Percentiles rank a stretch among this genome's conserved stretches.
Conservation (phyloP, 441 rosid species). For the Viola pubescens region DNA sequence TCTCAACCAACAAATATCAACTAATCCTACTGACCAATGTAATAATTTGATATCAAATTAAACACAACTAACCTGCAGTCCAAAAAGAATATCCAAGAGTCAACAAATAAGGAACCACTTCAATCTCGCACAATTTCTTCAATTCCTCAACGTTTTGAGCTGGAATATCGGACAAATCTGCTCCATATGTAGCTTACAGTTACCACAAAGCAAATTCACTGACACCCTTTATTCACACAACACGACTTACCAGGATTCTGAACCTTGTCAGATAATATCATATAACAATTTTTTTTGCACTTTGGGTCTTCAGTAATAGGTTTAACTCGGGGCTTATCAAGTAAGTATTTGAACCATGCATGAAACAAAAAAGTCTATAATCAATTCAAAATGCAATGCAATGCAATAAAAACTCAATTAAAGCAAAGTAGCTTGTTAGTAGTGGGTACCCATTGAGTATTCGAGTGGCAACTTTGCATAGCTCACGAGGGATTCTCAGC, state of each 20-base stretch:
- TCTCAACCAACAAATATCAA: too few relatives aligned
- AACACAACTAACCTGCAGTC: constrained; percentile 55
- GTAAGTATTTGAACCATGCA: constrained; percentile 47
- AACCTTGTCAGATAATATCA: constrained; percentile 66
- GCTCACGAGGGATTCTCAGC: constrained; percentile 72
- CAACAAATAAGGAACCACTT: constrained; percentile 63
- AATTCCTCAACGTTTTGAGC: constrained; percentile 48
- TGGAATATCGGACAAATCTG: constrained; percentile 72
- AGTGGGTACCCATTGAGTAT: constrained; percentile 59
- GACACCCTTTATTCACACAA: background rate
- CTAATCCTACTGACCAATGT: too few relatives aligned
- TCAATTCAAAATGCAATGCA: too few relatives aligned
- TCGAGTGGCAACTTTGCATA: constrained; percentile 53
- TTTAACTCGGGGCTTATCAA: constrained; percentile 71
- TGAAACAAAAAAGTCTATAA: too few relatives aligned
- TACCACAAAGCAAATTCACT: background rate
- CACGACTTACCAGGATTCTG: constrained; percentile 41
- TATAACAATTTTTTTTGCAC: constrained; percentile 46
- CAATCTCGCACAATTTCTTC: constrained; percentile 47
- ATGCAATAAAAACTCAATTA: background rate
- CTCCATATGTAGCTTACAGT: constrained; percentile 18
- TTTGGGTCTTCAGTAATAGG: constrained; percentile 76
- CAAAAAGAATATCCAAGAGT: constrained; percentile 89
- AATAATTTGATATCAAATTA: too few relatives aligned
- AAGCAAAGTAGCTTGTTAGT: background rate